Base-by-base conservation (phyloP, 148 eudicot species). In the Cornus florida region DNA sequence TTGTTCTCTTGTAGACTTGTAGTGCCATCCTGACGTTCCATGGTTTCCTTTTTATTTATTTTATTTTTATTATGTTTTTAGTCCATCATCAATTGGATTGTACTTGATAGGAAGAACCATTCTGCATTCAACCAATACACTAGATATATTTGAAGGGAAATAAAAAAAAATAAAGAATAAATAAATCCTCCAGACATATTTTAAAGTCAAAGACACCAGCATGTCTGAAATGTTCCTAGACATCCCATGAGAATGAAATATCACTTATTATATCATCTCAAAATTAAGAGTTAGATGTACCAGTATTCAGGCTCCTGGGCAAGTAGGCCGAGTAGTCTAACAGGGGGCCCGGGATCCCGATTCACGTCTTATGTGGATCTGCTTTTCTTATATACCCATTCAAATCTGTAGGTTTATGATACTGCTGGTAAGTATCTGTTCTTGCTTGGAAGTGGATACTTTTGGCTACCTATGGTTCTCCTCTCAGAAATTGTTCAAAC, bases 401-500 rank as follows among this genome's bases (percentile, higher is more conserved):
- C 16, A 13, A 39, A 70, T 70, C 10, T 81, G 38, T 82, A 94
- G 98, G 83, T 94, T 35, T 89, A 89, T 66, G 97, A 91, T n/a
- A 83, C 84, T 73, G 83, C 80, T 32, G 98, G 97, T 79, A 71
- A 43, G 20, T 84, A 87, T 76, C 73, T 88, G 38, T 79, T 75
- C 59, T 75, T 85, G 39, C 75, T 86, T n/a, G 94, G 97, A 78
- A 74, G 76, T 14, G 94, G 98, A 14, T 88, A 89, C 76, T 43
- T 90, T 23, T 92, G 97, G 97, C 46, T 84, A 38, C 84, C 89
- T 6, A 76, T 87, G 82, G 87, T 88, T 70, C 77, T 92, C 23
- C 69, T 94, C 2, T 73, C 92, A 13, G 98, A 94, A 85, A 73
- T 86, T 11, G 86, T 94, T 73, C 98, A 94, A 82, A 94, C 98